These are phyloP conservation scores for Dendrobium huoshanense DNA, from an alignment of 106 monocot genomes.

Conservation along the genomic window DNA sequence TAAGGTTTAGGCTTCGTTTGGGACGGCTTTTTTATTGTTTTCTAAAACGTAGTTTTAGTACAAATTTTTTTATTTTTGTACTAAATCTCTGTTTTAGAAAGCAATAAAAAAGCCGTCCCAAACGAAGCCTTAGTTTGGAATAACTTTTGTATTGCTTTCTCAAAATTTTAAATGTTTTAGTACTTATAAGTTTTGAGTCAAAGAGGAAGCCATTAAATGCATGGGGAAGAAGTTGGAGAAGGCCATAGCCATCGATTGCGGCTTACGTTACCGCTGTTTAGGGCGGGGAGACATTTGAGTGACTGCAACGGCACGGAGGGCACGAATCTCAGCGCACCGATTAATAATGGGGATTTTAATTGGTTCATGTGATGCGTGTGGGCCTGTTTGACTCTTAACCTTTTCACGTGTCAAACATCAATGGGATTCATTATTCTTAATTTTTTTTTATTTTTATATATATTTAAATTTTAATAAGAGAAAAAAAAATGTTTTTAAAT, in stretches of 20 bases:
- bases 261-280: slow-evolving; percentile 8
- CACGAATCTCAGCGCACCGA: slow-evolving; percentile 5
- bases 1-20: too few relatives aligned
- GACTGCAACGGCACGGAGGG: slow-evolving; percentile 30
- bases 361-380: neutral
- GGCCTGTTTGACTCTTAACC: neutral
- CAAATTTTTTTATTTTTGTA: too few relatives aligned
- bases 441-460: neutral
- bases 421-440: neutral
- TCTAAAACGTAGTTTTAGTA: too few relatives aligned
- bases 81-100: too few relatives aligned
- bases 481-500: too few relatives aligned
- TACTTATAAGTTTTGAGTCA: too few relatives aligned
- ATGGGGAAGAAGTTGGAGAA: neutral
- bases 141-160: too few relatives aligned
- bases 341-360: neutral
- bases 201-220: neutral
- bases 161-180: too few relatives aligned
- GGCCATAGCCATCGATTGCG: neutral
- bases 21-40: too few relatives aligned
- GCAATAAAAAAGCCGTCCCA: too few relatives aligned
- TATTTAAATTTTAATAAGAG: too few relatives aligned
- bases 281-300: slow-evolving; percentile 16
- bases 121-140: too few relatives aligned
- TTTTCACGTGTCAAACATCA: neutral